Percentiles rank a stretch among this genome's conserved stretches.
Evolutionary conservation across 176 grass and related monocot species (phyloP).

Genomic region (Triticum aestivum): IWGSC_CS_RefSeq_v2.1 NC_057809.1:389652437-389652936

Average conservation of each 20-base stretch:
- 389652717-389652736: neutral
- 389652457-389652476: conserved; percentile 1
- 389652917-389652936: conserved; percentile 91
- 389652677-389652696: neutral
- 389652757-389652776: neutral
- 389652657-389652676: neutral
- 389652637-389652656: neutral
- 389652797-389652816: neutral
- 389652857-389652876: neutral
- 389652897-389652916: conserved; percentile 84
- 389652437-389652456: no score
- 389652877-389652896: neutral
- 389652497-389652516: neutral
- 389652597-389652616: neutral
- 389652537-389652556: neutral
- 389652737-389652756: conserved; percentile 1
- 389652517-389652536: neutral
- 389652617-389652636: neutral
- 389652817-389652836: neutral
- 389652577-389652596: neutral
- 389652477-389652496: neutral
- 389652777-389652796: neutral
- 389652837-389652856: neutral
- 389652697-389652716: neutral
- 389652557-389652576: neutral